Evolutionary conservation across 169 alveolate genomes (phyloP).

Genomic region (Eimeria tenella): DNA sequence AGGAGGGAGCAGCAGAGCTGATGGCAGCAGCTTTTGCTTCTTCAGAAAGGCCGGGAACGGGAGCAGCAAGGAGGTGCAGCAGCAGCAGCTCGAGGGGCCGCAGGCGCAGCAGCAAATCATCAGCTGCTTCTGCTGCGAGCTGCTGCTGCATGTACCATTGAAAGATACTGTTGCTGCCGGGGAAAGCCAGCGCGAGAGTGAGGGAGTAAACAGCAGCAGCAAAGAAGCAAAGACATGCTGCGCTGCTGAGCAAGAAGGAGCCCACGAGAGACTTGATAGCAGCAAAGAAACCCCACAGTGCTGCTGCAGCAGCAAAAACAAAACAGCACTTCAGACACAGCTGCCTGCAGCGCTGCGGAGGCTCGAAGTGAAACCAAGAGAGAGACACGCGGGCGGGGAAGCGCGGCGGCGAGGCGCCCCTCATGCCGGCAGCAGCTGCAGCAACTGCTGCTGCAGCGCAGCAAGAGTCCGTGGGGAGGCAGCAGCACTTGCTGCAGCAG

Average conservation of each 20-base stretch:
- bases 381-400: constrained; percentile 48
- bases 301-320: neutral
- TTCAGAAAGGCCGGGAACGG: neutral
- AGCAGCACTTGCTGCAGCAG: neutral
- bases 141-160: constrained; percentile 68
- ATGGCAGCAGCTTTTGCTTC: neutral
- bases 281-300: neutral
- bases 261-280: neutral
- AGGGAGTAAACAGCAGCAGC: neutral
- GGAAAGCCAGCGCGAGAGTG: constrained; percentile 45
- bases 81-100: constrained; percentile 43
- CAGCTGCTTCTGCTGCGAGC: constrained; percentile 55
- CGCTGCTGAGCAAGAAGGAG: constrained; percentile 16
- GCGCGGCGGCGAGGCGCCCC: constrained; percentile 37
- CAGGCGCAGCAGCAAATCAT: constrained; percentile 50
- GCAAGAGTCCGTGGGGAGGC: neutral
- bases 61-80: constrained; percentile 48
- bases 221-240: neutral
- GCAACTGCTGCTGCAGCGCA: neutral
- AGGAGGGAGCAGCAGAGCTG: constrained; percentile 27
- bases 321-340: neutral
- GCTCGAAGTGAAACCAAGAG: constrained; percentile 21
- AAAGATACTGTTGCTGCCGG: constrained; percentile 46
- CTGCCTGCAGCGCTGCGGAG: neutral
- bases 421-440: constrained; percentile 50